Evolutionary conservation across 352 stramenopile species (phyloP), one percentile per base, ranked within the genome.

Genomic region (Pseudoperonospora humuli): DNA sequence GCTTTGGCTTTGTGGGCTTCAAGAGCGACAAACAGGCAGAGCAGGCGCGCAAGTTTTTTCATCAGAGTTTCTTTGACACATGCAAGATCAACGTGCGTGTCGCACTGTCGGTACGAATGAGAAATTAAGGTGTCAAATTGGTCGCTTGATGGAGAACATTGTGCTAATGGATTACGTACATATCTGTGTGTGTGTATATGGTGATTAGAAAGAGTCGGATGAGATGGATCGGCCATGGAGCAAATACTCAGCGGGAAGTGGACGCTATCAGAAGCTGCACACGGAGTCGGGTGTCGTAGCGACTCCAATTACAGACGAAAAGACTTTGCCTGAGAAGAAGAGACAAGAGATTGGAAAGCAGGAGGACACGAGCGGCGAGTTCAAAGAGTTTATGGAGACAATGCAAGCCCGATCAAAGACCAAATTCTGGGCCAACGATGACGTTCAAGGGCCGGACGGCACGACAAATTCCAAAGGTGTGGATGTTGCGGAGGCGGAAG

Each of bases 381-480:
- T 93, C 28, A 46, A 90, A 36, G 82, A 95, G 64, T 95, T 95
- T 39, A 75, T 94, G 50, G 82, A 93, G 50, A 90, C 86, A 13
- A 93, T 95, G 81, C 80, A 95, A 54, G 73, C 81, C 37, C 84
- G 82, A 32, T 86, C 74, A 3, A 92, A 91, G 67, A 85, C 79
- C 26, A 84, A 86, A 15, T 93, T 93, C 57, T 95, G 84, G 84
- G 80, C 81, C n/a, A 94, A 95, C 41, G 84, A 95, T 42, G 84
- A 95, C 39, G 84, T 74, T 2, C 70, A 87, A 50, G 69, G 68
- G 1, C 58, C 68, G 0, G 52, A 63, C 23, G 44, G 28, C 10
- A 57, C 49, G 7, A 49, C 28, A 5, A 42, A 58, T 18, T 57
- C 42, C 0, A 73, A 58, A 26, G 39, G 34, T 18, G 27, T 68